phyloP scores from a whole-genome alignment of 2,329 filamentous ascomycete species.

The Sphaerulina populicola region DNA sequence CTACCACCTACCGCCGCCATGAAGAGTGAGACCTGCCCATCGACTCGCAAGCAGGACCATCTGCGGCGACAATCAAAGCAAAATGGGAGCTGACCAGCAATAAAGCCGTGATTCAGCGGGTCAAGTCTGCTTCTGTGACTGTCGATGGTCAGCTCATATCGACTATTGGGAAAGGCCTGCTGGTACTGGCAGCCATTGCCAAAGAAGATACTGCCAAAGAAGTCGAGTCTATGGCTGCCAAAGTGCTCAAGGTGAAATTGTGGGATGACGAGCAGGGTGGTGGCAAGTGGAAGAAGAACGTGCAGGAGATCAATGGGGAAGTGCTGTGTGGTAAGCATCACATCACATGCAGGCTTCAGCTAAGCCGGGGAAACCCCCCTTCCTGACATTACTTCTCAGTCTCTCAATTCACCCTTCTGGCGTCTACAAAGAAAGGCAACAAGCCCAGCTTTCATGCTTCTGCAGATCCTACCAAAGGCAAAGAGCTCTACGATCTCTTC shows the following conservation, averaged over 20 bases:
- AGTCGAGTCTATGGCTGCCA: slow-evolving; percentile 70
- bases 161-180: slow-evolving; percentile 77
- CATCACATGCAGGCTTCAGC: slow-evolving; percentile 1
- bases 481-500: slow-evolving; percentile 75
- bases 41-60: neutral
- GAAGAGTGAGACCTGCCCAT: slow-evolving; percentile 34
- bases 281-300: slow-evolving; percentile 80
- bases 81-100: slow-evolving; percentile 22
- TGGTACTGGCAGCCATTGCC: slow-evolving; percentile 85
- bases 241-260: slow-evolving; percentile 80
- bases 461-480: slow-evolving; percentile 68
- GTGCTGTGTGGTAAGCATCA: slow-evolving; percentile 72
- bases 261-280: slow-evolving; percentile 73
- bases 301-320: slow-evolving; percentile 81
- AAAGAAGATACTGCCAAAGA: slow-evolving; percentile 87
- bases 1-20: slow-evolving; percentile 22
- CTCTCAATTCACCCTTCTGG: slow-evolving; percentile 91
- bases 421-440: slow-evolving; percentile 87
- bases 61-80: slow-evolving; percentile 1
- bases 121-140: slow-evolving; percentile 89
- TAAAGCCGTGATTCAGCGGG: slow-evolving; percentile 81
- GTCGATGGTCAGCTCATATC: slow-evolving; percentile 87
- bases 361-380: slow-evolving; percentile 4
- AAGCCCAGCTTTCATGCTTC: slow-evolving; percentile 94
- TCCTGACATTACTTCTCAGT: slow-evolving; percentile 46